Conservation (phyloP, 2,329 filamentous ascomycete species). For the Colletotrichum phormii region DNA sequence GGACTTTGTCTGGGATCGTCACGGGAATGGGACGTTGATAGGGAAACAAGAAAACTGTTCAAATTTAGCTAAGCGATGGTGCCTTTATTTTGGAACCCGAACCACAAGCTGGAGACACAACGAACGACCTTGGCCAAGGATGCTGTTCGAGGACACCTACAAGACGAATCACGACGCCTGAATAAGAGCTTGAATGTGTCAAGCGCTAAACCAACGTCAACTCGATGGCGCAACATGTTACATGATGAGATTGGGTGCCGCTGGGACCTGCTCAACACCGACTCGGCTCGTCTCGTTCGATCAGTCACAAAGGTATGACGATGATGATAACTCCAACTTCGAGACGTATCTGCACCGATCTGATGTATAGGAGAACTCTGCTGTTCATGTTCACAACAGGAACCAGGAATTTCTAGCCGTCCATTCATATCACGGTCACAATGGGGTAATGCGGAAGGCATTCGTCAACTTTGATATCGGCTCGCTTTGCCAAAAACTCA, state of each 20-base stretch:
- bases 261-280: background rate
- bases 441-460: background rate
- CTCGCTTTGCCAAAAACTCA: background rate
- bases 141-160: background rate
- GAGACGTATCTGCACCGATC: background rate
- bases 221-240: background rate
- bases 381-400: background rate
- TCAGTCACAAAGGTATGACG: background rate
- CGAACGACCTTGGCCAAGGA: background rate
- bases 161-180: background rate
- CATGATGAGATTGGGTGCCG: background rate
- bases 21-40: background rate
- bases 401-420: background rate
- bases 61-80: background rate
- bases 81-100: background rate
- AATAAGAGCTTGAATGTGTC: background rate
- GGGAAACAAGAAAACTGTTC: background rate
- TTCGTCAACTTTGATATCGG: background rate
- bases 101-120: background rate
- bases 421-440: background rate
- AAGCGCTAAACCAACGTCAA: background rate
- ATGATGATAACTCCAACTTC: background rate
- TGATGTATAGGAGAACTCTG: slow-evolving; percentile 8
- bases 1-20: background rate
- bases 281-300: background rate